phyloP scores from a whole-genome alignment of 148 eudicot species.

The Chenopodium formosanum region DNA sequence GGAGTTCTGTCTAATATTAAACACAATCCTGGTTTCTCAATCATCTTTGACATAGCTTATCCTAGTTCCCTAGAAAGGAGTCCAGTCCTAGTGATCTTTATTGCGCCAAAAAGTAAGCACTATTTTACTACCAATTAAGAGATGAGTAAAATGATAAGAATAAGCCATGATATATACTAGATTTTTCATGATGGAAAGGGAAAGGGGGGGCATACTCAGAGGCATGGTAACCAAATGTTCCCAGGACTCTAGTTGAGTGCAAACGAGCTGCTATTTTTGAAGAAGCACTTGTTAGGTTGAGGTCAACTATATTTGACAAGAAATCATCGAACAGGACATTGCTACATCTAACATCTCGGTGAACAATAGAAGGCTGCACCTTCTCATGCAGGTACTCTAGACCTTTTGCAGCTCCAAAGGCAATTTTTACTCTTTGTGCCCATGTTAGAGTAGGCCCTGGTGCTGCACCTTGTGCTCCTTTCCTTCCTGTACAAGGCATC shows the following conservation, averaged over 20 bases:
- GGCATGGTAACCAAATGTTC: constrained; percentile 84
- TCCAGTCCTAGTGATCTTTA: neutral
- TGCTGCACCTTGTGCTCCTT: constrained; percentile 79
- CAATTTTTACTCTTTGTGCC: constrained; percentile 65
- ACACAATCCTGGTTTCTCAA: no score
- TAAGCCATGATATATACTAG: neutral
- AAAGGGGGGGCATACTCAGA: constrained; percentile 49
- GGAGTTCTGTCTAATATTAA: no score
- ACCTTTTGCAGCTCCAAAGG: constrained; percentile 74
- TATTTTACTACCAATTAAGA: neutral
- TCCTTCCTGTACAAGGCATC: constrained; percentile 30
- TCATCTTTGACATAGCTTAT: no score
- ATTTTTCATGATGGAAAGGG: neutral
- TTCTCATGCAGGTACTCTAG: constrained; percentile 73
- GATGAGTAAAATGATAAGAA: no score
- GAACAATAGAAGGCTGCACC: constrained; percentile 71
- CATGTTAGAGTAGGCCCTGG: constrained; percentile 71
- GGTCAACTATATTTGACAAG: constrained; percentile 47
- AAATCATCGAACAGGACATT: constrained; percentile 70
- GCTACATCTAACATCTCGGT: constrained; percentile 74
- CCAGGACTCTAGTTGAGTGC: constrained; percentile 77
- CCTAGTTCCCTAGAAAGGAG: neutral
- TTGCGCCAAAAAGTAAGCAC: no score
- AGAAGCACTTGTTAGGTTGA: constrained; percentile 38
- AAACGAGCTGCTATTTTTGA: constrained; percentile 75